phyloP scores from a whole-genome alignment of 495 filamentous ascomycete species.

The Hypomontagnella submonticulosa region DNA sequence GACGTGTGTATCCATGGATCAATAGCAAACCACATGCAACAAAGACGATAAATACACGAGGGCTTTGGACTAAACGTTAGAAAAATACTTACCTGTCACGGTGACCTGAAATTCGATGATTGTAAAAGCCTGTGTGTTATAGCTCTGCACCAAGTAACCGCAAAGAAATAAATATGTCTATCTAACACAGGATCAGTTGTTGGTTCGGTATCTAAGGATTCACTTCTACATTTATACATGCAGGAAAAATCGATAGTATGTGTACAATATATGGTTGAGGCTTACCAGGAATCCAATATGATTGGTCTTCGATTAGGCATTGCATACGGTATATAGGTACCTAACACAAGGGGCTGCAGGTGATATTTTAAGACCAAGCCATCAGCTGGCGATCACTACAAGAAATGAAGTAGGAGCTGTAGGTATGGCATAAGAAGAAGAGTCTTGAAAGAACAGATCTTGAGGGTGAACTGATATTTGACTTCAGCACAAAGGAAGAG shows the following conservation, averaged over 20 bases:
- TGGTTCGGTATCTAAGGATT: conserved; percentile 8
- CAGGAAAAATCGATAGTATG: conserved; percentile 30
- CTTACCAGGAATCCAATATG: conserved; percentile 1
- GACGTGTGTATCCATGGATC: no score
- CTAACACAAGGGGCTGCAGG: conserved; percentile 21
- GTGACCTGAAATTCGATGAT: neutral
- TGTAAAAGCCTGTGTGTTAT: conserved; percentile 13
- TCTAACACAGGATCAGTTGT: conserved; percentile 15
- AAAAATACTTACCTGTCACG: conserved; percentile 11
- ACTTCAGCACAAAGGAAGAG: conserved; percentile 22
- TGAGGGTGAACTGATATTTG: conserved; percentile 7
- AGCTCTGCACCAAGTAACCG: conserved; percentile 3
- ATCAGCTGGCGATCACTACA: conserved; percentile 10
- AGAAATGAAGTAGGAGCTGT: conserved; percentile 17
- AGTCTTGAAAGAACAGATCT: conserved; percentile 3
- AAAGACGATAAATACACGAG: no score
- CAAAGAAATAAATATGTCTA: conserved; percentile 18
- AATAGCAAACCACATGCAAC: no score
- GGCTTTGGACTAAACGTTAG: neutral
- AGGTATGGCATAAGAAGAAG: conserved; percentile 10
- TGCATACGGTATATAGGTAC: conserved; percentile 7
- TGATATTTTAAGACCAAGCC: conserved; percentile 26
- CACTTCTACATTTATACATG: conserved; percentile 9
- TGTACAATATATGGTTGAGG: conserved; percentile 10
- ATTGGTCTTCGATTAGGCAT: conserved; percentile 23